These are phyloP conservation scores for Alternaria dauci DNA, from an alignment of 2,329 filamentous ascomycete species.

Conservation along the genomic window DNA sequence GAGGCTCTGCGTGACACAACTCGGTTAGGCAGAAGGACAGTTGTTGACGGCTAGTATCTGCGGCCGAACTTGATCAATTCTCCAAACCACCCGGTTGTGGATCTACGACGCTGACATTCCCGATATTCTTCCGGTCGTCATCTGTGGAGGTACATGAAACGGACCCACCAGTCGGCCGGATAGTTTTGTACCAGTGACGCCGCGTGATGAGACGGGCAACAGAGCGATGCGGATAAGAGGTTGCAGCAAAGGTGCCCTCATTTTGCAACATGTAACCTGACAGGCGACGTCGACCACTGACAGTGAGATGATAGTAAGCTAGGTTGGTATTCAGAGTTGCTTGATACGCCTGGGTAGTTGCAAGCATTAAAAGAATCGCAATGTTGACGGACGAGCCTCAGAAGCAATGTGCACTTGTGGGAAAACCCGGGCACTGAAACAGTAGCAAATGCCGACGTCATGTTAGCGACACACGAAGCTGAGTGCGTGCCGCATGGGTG, in stretches of 20 bases:
- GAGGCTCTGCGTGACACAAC: not conserved
- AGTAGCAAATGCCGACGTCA: slow-evolving; percentile 8
- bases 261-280: not conserved
- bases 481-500: not conserved
- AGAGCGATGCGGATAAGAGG: not conserved
- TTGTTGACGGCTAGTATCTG: not conserved
- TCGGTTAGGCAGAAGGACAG: not conserved
- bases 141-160: not conserved
- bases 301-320: not conserved
- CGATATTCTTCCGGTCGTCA: not conserved
- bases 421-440: not conserved
- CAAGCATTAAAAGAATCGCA: not conserved
- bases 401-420: slow-evolving; percentile 5
- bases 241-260: not conserved
- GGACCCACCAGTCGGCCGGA: not conserved
- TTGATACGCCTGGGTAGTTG: not conserved
- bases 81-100: not conserved
- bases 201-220: not conserved
- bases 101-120: not conserved
- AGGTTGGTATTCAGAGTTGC: not conserved
- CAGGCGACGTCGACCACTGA: not conserved
- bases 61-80: not conserved
- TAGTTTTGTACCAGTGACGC: not conserved
- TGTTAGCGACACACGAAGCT: slow-evolving; percentile 4
- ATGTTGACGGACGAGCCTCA: not conserved